A percentile compares a stretch with the other conserved stretches of the same genome.
phyloP scores from a whole-genome alignment of 352 stramenopile species.

The Phytophthora citrophthora region DNA sequence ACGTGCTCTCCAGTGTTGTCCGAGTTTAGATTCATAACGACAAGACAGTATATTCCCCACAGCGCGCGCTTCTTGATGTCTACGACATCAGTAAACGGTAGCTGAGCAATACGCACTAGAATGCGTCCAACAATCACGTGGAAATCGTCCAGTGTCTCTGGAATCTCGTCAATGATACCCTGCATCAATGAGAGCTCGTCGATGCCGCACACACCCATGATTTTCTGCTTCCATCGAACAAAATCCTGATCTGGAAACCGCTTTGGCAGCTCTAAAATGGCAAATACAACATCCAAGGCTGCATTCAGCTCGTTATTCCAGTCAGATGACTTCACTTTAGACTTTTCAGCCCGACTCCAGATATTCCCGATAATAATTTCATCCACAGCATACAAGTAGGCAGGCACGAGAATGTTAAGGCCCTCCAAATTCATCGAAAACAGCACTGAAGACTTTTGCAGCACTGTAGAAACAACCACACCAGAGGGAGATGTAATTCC shows the following conservation, averaged over 20 bases:
- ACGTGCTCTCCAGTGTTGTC: constrained; percentile 30
- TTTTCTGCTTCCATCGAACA: constrained; percentile 81
- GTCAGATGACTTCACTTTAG: constrained; percentile 72
- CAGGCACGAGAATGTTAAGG: constrained; percentile 79
- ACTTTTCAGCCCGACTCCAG: constrained; percentile 69
- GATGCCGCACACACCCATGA: constrained; percentile 51
- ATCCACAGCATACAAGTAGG: constrained; percentile 84
- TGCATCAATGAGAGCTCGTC: constrained; percentile 42
- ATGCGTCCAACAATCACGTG: constrained; percentile 77
- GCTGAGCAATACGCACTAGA: constrained; percentile 72
- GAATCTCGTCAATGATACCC: constrained; percentile 71
- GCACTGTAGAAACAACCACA: constrained; percentile 80
- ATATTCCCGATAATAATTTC: constrained; percentile 87
- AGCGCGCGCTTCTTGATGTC: constrained; percentile 84
- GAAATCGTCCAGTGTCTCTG: constrained; percentile 70
- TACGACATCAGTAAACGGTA: constrained; percentile 79
- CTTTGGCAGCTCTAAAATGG: constrained; percentile 73
- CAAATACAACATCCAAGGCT: constrained; percentile 78
- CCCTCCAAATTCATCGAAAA: constrained; percentile 85
- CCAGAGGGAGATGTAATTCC: constrained; percentile 77
- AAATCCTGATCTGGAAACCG: constrained; percentile 79
- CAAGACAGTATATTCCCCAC: constrained; percentile 80
- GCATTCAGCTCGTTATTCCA: constrained; percentile 86
- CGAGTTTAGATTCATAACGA: constrained; percentile 70
- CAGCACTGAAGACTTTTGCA: constrained; percentile 74